These are phyloP conservation scores for Papiliotrema nemorosa DNA, from an alignment of 1,284 basidiomycete genomes.

Conservation along the genomic window DNA sequence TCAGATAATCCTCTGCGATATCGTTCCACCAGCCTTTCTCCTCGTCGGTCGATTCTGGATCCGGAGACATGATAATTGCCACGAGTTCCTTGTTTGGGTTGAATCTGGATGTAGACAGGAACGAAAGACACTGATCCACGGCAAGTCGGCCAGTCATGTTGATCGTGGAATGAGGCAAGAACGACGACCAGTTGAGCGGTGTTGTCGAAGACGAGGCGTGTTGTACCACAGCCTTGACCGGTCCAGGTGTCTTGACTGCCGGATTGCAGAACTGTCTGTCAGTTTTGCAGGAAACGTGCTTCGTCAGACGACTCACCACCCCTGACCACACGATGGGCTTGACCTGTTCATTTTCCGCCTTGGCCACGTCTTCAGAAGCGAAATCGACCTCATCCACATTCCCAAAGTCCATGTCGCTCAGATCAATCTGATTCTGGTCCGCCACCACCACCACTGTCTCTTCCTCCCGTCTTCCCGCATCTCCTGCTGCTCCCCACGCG, in stretches of 20 bases:
- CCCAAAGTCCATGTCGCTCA: conserved; percentile 33
- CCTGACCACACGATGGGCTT: conserved; percentile 33
- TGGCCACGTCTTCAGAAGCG: background rate
- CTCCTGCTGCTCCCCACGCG: background rate
- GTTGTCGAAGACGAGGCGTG: conserved; percentile 7
- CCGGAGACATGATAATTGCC: conserved; percentile 65
- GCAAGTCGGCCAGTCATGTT: conserved; percentile 65
- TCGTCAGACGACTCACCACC: conserved; percentile 24
- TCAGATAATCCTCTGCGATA: conserved; percentile 65
- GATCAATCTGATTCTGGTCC: conserved; percentile 33
- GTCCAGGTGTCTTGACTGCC: conserved; percentile 13
- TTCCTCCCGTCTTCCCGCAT: background rate
- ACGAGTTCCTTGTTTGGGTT: conserved; percentile 74
- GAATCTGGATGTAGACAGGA: conserved; percentile 68
- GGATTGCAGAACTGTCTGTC: conserved; percentile 27
- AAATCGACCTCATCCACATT: conserved; percentile 11
- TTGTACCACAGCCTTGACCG: conserved; percentile 14
- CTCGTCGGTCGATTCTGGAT: conserved; percentile 40
- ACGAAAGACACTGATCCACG: conserved; percentile 66
- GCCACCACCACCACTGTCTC: conserved; percentile 5
- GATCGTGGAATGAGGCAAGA: conserved; percentile 33
- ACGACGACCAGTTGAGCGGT: conserved; percentile 15
- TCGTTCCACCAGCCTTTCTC: conserved; percentile 58
- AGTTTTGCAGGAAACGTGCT: conserved; percentile 1
- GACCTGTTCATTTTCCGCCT: conserved; percentile 8